Evolutionary conservation across 116 monocot species (phyloP).

Genomic region (Phalaenopsis hybrid): DNA sequence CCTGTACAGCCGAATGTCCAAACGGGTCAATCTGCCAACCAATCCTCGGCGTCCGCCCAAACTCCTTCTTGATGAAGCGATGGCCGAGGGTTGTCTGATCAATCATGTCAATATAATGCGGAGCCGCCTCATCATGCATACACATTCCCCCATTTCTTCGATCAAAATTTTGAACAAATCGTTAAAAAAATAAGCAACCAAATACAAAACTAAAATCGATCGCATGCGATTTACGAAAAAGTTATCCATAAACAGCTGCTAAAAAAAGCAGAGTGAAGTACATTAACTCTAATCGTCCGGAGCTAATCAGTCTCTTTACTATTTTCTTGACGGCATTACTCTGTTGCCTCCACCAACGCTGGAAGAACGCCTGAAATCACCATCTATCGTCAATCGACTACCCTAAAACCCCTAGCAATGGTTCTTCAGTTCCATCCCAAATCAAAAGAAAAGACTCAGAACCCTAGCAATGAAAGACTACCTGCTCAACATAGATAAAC

Average conservation of each 20-base stretch:
- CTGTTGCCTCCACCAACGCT: slow-evolving; percentile 76
- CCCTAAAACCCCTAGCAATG: neutral
- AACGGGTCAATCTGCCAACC: slow-evolving; percentile 99
- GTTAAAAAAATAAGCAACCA: neutral
- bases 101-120: slow-evolving; percentile 98
- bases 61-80: slow-evolving; percentile 77
- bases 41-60: slow-evolving; percentile 70
- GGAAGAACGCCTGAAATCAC: slow-evolving; percentile 17
- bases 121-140: slow-evolving; percentile 94
- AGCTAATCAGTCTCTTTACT: slow-evolving; percentile 59
- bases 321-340: slow-evolving; percentile 52
- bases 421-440: neutral
- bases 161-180: slow-evolving; percentile 10
- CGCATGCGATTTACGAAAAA: too few species aligned
- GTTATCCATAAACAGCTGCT: too few species aligned
- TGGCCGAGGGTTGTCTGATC: slow-evolving; percentile 33
- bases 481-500: slow-evolving; percentile 60
- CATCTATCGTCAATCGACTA: neutral
- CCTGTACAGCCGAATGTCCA: slow-evolving; percentile 95
- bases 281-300: slow-evolving; percentile 92
- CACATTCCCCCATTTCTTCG: slow-evolving; percentile 96
- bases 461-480: slow-evolving; percentile 13
- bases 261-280: slow-evolving; percentile 14
- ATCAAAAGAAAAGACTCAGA: neutral
- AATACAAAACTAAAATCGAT: too few species aligned